A percentile compares a stretch with the other conserved stretches of the same genome.
phyloP scores from a whole-genome alignment of 495 filamentous ascomycete species.

The Xylaria venustula region DNA sequence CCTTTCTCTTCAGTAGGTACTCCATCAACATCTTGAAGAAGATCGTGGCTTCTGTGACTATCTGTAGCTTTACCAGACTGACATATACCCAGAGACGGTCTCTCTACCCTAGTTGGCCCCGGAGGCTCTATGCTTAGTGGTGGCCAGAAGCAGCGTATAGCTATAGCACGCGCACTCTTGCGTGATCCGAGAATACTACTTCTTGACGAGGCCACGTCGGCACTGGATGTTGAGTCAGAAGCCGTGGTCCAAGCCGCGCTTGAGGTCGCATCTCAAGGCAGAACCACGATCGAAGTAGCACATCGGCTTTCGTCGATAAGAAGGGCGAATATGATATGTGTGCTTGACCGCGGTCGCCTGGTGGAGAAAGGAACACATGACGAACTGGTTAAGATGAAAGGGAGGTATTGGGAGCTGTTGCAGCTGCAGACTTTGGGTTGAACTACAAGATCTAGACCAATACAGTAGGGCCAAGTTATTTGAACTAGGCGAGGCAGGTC shows the following conservation, averaged over 20 bases:
- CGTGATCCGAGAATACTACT: conserved; percentile 68
- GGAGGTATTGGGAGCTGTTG: conserved; percentile 40
- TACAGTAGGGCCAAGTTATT: too few species aligned
- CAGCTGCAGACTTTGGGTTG: neutral
- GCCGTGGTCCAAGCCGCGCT: conserved; percentile 68
- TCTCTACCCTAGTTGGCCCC: conserved; percentile 19
- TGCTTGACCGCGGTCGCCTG: conserved; percentile 51
- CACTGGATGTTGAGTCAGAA: conserved; percentile 74
- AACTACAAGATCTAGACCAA: too few species aligned
- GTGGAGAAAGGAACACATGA: conserved; percentile 52
- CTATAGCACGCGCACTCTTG: conserved; percentile 73
- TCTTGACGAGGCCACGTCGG: conserved; percentile 75
- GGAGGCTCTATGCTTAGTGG: conserved; percentile 64
- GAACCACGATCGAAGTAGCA: conserved; percentile 73
- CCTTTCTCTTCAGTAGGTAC: conserved; percentile 45
- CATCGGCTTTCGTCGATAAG: conserved; percentile 56
- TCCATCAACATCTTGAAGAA: neutral
- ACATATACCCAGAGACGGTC: neutral
- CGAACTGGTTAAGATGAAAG: conserved; percentile 44
- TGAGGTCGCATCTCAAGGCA: conserved; percentile 54
- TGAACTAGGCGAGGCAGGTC: too few species aligned
- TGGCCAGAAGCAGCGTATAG: conserved; percentile 73
- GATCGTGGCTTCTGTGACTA: too few species aligned
- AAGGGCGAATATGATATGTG: conserved; percentile 53
- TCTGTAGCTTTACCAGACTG: neutral